These are phyloP conservation scores for Halophytophthora batemanensis DNA, from an alignment of 352 stramenopile genomes.

Conservation along the genomic window DNA sequence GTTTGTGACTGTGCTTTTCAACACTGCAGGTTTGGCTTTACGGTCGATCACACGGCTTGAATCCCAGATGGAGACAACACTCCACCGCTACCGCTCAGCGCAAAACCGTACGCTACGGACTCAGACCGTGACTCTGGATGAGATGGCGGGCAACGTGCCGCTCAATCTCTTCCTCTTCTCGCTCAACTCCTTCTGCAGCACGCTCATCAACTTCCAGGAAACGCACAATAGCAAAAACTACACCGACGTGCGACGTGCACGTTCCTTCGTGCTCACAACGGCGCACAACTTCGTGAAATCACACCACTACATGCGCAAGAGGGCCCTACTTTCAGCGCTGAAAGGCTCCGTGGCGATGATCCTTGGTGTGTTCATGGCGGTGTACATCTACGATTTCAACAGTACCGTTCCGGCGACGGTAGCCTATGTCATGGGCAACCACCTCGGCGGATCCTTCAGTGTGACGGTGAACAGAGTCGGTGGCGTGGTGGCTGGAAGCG, in stretches of 20 bases:
- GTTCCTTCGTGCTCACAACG: constrained; percentile 20
- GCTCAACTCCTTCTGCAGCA: constrained; percentile 44
- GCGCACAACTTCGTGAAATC: constrained; percentile 29
- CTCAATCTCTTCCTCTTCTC: constrained; percentile 57
- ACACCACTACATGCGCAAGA: constrained; percentile 24
- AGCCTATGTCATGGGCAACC: constrained; percentile 50
- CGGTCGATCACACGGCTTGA: constrained; percentile 29
- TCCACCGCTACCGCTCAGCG: constrained; percentile 33
- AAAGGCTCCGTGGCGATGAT: constrained; percentile 35
- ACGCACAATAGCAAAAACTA: constrained; percentile 36
- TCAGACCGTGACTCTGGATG: constrained; percentile 21
- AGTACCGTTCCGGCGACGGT: constrained; percentile 35
- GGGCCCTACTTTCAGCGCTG: constrained; percentile 25
- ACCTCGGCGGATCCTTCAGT: constrained; percentile 57
- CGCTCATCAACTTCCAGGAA: constrained; percentile 39
- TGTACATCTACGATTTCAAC: constrained; percentile 47
- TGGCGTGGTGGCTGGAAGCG: constrained; percentile 42
- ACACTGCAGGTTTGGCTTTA: constrained; percentile 22
- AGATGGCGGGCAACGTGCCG: constrained; percentile 47
- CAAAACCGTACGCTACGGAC: constrained; percentile 34
- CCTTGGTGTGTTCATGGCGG: constrained; percentile 30
- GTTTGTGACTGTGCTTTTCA: neutral
- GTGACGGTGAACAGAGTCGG: constrained; percentile 48
- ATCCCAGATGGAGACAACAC: constrained; percentile 40
- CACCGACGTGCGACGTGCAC: constrained; percentile 21